Base-by-base conservation (phyloP, 2,329 filamentous ascomycete genomes). In the Fusarium napiforme region DNA sequence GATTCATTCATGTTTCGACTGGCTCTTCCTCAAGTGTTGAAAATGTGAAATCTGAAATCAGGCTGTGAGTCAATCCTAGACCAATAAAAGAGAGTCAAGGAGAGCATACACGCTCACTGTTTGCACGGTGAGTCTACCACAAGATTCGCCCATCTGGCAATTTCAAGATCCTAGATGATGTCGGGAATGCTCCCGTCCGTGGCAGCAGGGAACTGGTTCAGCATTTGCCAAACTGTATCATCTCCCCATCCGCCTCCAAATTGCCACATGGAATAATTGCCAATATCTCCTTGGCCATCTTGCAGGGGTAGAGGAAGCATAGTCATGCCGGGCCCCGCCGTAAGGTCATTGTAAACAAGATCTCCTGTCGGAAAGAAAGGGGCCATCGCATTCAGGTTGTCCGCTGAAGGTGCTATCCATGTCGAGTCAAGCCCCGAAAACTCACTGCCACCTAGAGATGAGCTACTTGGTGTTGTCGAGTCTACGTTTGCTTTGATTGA, bases 331-430 rank as follows among this genome's bases (percentile, higher is more conserved):
- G 79, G 79, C 16, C 84, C 81, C n/a, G 83, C 86, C 18, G 83
- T 84, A 8, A 90, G 81, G 39, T 90, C 85, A 71, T 90, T 88
- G 75, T 87, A 90, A 2, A 89, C 80, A 9, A 91, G 80, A 72
- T 91, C 89, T 26, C 86, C 85, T 65, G 87, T 88, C 1, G 89
- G 86, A 61, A 88, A 89, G 66, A 90, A 84, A 21, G 88, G 87
- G 71, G 87, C 84, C 65, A 91, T 84, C 16, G 82, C 81, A 28
- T 85, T 81, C 74, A 89, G 85, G 73, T 87, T 85, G 67, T 88
- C 87, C 62, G 83, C 80, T 11, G 81, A 80, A 4, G 86, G 85
- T 46, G 85, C 73, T 21, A 79, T 78, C 83, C 84, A 86, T 53
- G 84, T 81, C 5, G 58, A 72, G 21, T 67, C 69, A 28, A 60